Evolutionary conservation across 371 early-diverging fungal genomes (phyloP), one percentile per base, ranked within the genome.

Genomic region (Zychaea mexicana): DNA sequence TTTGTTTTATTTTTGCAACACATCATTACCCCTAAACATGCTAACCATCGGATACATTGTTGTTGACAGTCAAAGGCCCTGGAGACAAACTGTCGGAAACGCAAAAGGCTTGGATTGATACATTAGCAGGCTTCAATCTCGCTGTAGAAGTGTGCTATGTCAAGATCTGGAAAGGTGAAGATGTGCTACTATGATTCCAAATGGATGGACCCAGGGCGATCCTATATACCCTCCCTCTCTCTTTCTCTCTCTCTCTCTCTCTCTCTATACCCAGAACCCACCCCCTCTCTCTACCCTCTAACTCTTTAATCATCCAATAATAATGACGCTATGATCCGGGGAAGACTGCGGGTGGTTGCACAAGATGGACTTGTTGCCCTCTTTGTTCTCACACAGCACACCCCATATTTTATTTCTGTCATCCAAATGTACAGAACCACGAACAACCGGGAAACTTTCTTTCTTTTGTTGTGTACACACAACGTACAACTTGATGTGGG

Each of bases 51-150:
- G n/a, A n/a, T n/a, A n/a, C n/a, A n/a, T n/a, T n/a, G 21, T n/a
- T 27, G 21, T 15, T 60, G 42, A 21, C 4, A 86, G 92, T 92
- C 19, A 92, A 92, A 64, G 91, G 93, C 0, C 93, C 93, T 10
- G 85, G 82, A 8, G 93, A 92, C 66, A 83, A 72, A 22, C 75
- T 92, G 12, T 91, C 91, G 12, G 85, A 89, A 57, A 86, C 88
- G n/a, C 93, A 92, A 68, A 85, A 81, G 66, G 67, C 85, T 21
- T 91, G 92, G 91, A 85, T 91, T 47, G 90, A 91, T 52, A 69
- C 90, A 15, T 57, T 91, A 54, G 45, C 82, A 10, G 73, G 72
- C 12, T 73, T 80, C 24, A 82, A 76, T 10, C 74, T 91, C 17
- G 77, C 72, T 31, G 88, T 87, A 28, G 91, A 91, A 68, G 82